phyloP scores from a whole-genome alignment of 176 grass and related monocot genomes.

The Oryza meridionalis region DNA sequence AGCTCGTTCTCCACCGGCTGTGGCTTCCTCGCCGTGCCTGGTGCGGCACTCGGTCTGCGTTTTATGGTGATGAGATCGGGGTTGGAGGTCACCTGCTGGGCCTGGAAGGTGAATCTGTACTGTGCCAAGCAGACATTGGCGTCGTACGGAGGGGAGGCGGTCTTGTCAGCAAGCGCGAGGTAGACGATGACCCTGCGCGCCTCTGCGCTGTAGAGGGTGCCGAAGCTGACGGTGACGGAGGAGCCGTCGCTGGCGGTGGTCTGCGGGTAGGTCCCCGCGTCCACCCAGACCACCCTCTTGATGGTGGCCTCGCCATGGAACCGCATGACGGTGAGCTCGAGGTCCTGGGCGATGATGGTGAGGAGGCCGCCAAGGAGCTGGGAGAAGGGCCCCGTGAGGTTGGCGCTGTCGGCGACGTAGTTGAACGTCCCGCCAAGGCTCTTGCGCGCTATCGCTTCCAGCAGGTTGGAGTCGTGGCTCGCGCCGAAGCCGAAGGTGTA shows the following conservation, averaged over 20 bases:
- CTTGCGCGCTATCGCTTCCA: neutral
- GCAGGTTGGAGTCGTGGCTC: neutral
- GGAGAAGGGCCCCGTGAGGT: conserved; percentile 9
- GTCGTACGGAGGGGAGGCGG: neutral
- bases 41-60: neutral
- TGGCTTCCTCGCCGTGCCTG: neutral
- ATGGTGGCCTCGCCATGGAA: neutral
- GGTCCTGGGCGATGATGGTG: conserved; percentile 8
- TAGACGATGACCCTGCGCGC: conserved; percentile 17
- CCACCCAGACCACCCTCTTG: neutral
- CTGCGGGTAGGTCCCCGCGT: neutral
- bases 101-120: neutral
- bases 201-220: conserved; percentile 15
- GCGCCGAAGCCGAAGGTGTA: conserved; percentile 21
- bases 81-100: neutral
- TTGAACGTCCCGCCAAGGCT: conserved; percentile 8
- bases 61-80: neutral
- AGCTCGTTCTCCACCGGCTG: neutral
- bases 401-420: neutral
- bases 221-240: conserved; percentile 27
- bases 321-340: conserved; percentile 12
- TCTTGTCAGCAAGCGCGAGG: neutral
- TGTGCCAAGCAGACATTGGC: neutral
- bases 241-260: neutral
- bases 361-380: neutral